These are phyloP conservation scores for Blastobotrys indianensis DNA, from an alignment of 1,139 yeast genomes.

Conservation along the genomic window DNA sequence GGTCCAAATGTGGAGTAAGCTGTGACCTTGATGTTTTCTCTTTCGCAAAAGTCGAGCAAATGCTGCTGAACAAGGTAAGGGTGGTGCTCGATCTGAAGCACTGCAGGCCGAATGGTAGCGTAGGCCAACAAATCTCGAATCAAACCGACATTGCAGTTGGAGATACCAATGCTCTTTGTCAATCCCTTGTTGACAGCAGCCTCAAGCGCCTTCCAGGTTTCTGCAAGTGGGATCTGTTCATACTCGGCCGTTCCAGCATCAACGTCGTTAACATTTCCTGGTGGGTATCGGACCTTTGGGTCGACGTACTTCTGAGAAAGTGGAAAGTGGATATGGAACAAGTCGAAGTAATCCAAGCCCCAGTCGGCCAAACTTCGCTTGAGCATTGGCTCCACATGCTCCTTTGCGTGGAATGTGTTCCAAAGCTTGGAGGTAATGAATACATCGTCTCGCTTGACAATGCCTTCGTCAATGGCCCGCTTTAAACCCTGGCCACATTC, in stretches of 20 bases:
- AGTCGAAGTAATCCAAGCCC: conserved; percentile 55
- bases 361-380: conserved; percentile 48
- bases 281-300: conserved; percentile 64
- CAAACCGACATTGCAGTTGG: conserved; percentile 75
- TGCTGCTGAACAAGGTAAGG: conserved; percentile 79
- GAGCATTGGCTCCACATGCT: conserved; percentile 43
- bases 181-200: conserved; percentile 55
- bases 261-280: conserved; percentile 59
- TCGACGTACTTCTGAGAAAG: conserved; percentile 45
- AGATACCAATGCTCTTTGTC: conserved; percentile 72
- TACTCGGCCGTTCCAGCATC: conserved; percentile 44
- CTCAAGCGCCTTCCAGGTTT: conserved; percentile 77
- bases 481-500: conserved; percentile 39
- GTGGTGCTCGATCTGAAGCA: conserved; percentile 85
- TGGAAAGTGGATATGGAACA: conserved; percentile 62
- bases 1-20: conserved; percentile 76
- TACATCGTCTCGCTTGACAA: conserved; percentile 38
- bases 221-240: conserved; percentile 56
- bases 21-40: conserved; percentile 60
- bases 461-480: conserved; percentile 36
- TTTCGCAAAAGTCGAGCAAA: conserved; percentile 58
- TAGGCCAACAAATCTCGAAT: conserved; percentile 69
- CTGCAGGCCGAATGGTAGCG: conserved; percentile 70
- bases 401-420: conserved; percentile 41
- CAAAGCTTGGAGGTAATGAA: conserved; percentile 41